phyloP scores from a whole-genome alignment of 257 asterid genomes.

The Scutellaria baicalensis region DNA sequence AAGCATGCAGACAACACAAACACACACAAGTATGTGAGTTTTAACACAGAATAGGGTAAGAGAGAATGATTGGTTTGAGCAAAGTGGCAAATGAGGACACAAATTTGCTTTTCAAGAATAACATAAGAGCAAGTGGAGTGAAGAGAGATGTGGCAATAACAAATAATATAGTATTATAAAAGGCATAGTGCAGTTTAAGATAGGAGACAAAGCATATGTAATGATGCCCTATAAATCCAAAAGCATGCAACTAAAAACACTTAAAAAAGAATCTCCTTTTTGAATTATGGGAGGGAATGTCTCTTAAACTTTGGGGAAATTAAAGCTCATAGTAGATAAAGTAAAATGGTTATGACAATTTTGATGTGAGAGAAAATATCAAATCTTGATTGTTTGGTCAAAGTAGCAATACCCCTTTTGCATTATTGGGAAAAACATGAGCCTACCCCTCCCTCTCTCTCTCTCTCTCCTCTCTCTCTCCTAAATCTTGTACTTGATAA shows the following conservation, averaged over 20 bases:
- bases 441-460: not conserved
- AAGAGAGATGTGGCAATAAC: too few relatives aligned
- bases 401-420: conserved; percentile 17
- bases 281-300: conserved; percentile 51
- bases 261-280: conserved; percentile 30
- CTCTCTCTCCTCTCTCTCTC: conserved; percentile 10
- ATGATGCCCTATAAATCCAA: conserved; percentile 29
- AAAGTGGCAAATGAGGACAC: conserved; percentile 25
- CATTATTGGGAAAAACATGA: conserved; percentile 33
- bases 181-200: conserved; percentile 16
- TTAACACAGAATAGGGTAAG: not conserved
- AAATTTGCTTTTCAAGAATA: conserved; percentile 30
- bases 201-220: conserved; percentile 20
- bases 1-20: not conserved
- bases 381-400: conserved; percentile 29
- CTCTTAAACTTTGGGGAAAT: conserved; percentile 21
- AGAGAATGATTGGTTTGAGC: conserved; percentile 13
- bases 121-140: conserved; percentile 23
- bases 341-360: conserved; percentile 19
- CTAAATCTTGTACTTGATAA: not conserved
- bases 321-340: conserved; percentile 29
- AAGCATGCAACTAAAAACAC: conserved; percentile 28
- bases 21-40: not conserved
- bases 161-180: not conserved
- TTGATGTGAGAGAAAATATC: not conserved